Base-by-base conservation (phyloP, 805 yeast species). In the Clavispora phyllophila region DNA sequence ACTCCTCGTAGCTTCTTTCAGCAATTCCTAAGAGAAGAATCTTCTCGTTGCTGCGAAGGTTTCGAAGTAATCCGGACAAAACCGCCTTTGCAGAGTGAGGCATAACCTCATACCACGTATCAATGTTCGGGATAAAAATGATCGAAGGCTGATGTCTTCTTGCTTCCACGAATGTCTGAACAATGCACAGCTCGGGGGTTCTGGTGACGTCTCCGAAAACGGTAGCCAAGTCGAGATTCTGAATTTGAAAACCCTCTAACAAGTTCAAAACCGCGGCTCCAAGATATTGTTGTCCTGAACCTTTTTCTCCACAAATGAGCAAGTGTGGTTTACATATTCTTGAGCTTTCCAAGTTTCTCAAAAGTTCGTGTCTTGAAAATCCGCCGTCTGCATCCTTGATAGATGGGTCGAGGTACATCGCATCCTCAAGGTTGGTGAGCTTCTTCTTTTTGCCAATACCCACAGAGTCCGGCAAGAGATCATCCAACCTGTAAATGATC, bases 161-260 rank as follows among this genome's bases (percentile, higher is more conserved):
- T 5, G 95, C 93, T 63, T 93, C 99, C 18, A 84, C 71, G 55
- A 93, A 83, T 32, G 85, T 74, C 57, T 87, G 96, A 23, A 91
- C 86, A 17, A 89, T 73, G 1, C 85, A 75, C 56, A 87, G 84
- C 60, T 93, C 99, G 1, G 91, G 82, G 0, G 95, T 78, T 53
- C 87, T 70, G 0, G 88, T 79, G 7, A 91, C 72, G 53, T 91
- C 97, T 12, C 88, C 79, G 48, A 81, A 80, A 42, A 93, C 58
- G 7, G 82, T 73, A 1, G 89, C 85, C 44, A 93, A 66, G 58
- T 93, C 99, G 33, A 93, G 69, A 1, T 85, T 78, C 59, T 93
- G 97, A 12, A 88, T 82, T 56, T 88, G 91, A 54, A 83, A 87
- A 0, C 96, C 96, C 63, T 93, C 99, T 40, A 93, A 66, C 50